Evolutionary conservation across 805 yeast species (phyloP).

Genomic region (Kluyveromyces starmeri): DNA sequence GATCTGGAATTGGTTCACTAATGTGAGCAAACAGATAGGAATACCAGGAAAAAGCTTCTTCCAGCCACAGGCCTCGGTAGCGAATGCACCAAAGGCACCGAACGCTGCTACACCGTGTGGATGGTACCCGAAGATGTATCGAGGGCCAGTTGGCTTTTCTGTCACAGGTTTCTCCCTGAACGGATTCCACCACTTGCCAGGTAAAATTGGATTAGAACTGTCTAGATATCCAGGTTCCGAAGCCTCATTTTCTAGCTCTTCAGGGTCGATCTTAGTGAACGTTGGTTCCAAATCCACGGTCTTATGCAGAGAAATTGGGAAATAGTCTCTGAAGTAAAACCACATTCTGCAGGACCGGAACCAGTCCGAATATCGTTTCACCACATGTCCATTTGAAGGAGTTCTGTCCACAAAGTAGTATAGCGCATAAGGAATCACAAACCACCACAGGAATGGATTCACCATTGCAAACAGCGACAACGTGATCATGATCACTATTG

Average conservation of each 20-base stretch:
- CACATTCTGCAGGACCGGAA: constrained; percentile 53
- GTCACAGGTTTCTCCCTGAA: constrained; percentile 11
- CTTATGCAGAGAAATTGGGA: constrained; percentile 67
- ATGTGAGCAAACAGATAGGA: constrained; percentile 66
- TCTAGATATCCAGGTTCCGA: constrained; percentile 5
- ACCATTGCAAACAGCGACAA: constrained; percentile 51
- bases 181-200: constrained; percentile 5
- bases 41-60: constrained; percentile 71
- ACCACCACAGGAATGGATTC: constrained; percentile 57
- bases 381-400: constrained; percentile 65
- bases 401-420: constrained; percentile 55
- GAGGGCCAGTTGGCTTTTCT: constrained; percentile 45
- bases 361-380: constrained; percentile 45
- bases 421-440: constrained; percentile 52
- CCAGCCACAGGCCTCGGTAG: constrained; percentile 73
- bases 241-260: constrained; percentile 13
- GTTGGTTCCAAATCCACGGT: constrained; percentile 68
- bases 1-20: constrained; percentile 70
- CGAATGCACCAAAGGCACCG: constrained; percentile 81
- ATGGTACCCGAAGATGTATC: constrained; percentile 85
- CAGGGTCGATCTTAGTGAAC: constrained; percentile 33
- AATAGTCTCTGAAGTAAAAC: constrained; percentile 67
- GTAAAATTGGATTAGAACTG: constrained; percentile 1
- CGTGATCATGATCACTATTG: constrained; percentile 45
- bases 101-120: constrained; percentile 95